Percentiles rank a stretch among this genome's conserved stretches.
These are phyloP conservation scores for Verbascum thapsus DNA, from an alignment of 257 asterid species.

Conservation along the genomic window DNA sequence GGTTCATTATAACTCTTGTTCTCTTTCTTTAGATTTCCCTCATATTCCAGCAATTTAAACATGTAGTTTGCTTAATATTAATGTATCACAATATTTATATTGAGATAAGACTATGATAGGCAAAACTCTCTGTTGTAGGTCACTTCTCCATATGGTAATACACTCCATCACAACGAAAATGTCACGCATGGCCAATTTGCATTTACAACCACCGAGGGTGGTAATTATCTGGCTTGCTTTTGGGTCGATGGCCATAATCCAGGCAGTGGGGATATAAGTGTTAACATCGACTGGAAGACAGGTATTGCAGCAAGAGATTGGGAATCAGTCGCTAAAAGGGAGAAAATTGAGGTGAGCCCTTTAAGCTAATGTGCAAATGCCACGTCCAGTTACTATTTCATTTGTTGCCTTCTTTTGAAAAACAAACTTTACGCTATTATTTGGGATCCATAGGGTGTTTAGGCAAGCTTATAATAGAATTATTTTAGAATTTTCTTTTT, in stretches of 20 bases:
- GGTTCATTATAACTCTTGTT: too few relatives aligned
- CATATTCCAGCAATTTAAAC: too few relatives aligned
- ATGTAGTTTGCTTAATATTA: background rate
- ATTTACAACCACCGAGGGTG: slow-evolving; percentile 76
- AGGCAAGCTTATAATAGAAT: too few relatives aligned
- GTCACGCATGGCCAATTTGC: slow-evolving; percentile 83
- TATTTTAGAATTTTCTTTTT: too few relatives aligned
- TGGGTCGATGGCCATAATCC: slow-evolving; percentile 58
- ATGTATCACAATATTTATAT: background rate
- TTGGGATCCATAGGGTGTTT: too few relatives aligned
- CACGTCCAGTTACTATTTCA: slow-evolving; percentile 11
- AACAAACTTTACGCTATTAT: background rate
- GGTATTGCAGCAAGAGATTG: slow-evolving; percentile 94
- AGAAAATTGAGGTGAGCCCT: slow-evolving; percentile 72
- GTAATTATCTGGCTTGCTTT: slow-evolving; percentile 83
- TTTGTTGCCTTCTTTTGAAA: background rate
- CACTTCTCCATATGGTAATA: slow-evolving; percentile 81
- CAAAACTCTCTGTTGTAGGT: slow-evolving; percentile 45
- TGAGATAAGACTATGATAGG: background rate
- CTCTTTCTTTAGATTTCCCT: too few relatives aligned
- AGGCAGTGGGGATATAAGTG: slow-evolving; percentile 57
- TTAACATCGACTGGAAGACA: slow-evolving; percentile 84
- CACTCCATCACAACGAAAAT: slow-evolving; percentile 63
- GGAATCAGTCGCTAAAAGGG: slow-evolving; percentile 90
- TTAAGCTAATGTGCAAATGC: slow-evolving; percentile 4